A percentile compares a stretch with the other conserved stretches of the same genome.
Conservation (phyloP, 2,329 filamentous ascomycete genomes). For the Ceratocystis harringtonii region DNA sequence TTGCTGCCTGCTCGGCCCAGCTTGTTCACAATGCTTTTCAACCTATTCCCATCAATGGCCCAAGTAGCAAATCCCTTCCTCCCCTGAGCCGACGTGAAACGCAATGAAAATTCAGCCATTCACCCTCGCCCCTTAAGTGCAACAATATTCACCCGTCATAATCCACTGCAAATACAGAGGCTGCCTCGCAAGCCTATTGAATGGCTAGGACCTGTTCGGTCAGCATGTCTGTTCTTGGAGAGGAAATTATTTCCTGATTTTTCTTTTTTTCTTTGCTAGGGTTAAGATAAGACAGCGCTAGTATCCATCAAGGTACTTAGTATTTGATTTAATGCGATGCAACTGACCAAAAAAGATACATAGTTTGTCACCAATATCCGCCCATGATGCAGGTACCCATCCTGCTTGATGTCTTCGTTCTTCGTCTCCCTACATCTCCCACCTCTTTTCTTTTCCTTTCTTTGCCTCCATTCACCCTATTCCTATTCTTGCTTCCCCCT, state of each 20-base stretch:
- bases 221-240: not conserved
- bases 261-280: not conserved
- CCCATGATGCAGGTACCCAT: not conserved
- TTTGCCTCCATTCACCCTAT: not conserved
- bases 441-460: not conserved
- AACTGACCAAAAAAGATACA: not conserved
- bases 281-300: not conserved
- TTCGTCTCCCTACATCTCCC: not conserved
- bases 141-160: not conserved
- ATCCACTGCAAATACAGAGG: not conserved
- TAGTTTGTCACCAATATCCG: not conserved
- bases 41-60: no score
- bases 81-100: no score
- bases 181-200: not conserved
- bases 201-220: not conserved
- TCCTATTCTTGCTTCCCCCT: not conserved
- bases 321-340: not conserved
- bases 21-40: no score
- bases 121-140: not conserved
- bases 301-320: not conserved
- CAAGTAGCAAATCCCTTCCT: no score
- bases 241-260: not conserved
- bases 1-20: no score
- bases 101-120: not conserved
- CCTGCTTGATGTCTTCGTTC: no score